Evolutionary conservation across 2,329 filamentous ascomycete genomes (phyloP).

Genomic region (Aspergillus sp.): DNA sequence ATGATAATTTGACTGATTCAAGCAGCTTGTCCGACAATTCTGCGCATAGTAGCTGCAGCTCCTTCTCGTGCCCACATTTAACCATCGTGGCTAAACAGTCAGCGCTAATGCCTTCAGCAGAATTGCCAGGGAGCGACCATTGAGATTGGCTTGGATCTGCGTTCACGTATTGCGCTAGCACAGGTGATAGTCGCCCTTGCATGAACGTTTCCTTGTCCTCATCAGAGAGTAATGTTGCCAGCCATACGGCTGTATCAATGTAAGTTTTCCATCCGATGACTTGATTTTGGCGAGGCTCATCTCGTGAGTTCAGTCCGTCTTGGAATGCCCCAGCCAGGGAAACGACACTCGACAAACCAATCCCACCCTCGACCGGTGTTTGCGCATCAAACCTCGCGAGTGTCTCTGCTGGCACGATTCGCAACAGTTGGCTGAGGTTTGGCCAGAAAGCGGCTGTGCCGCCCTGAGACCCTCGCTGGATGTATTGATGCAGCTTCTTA

Average conservation of each 20-base stretch:
- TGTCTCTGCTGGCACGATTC: slow-evolving; percentile 44
- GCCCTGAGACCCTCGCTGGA: slow-evolving; percentile 78
- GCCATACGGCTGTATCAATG: slow-evolving; percentile 51
- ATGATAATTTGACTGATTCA: slow-evolving; percentile 59
- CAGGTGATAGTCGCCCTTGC: slow-evolving; percentile 41
- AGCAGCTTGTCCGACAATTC: slow-evolving; percentile 54
- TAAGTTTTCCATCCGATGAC: slow-evolving; percentile 67
- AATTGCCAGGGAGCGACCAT: slow-evolving; percentile 42
- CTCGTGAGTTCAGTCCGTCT: slow-evolving; percentile 60
- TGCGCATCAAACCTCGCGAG: slow-evolving; percentile 19
- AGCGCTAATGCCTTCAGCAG: slow-evolving; percentile 28
- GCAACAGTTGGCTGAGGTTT: slow-evolving; percentile 54
- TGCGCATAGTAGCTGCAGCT: slow-evolving; percentile 53
- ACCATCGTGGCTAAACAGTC: slow-evolving; percentile 31
- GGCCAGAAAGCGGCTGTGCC: slow-evolving; percentile 65
- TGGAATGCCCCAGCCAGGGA: slow-evolving; percentile 59
- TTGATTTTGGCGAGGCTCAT: slow-evolving; percentile 63
- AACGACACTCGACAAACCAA: slow-evolving; percentile 43
- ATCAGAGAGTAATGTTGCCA: slow-evolving; percentile 40
- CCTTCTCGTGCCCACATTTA: slow-evolving; percentile 35
- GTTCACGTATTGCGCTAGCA: slow-evolving; percentile 46
- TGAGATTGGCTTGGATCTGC: slow-evolving; percentile 36
- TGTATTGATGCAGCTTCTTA: slow-evolving; percentile 57
- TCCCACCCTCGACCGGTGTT: slow-evolving; percentile 11
- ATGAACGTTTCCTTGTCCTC: slow-evolving; percentile 41